phyloP scores from a whole-genome alignment of 1,284 basidiomycete genomes.

The Ustilago cynodontis region DNA sequence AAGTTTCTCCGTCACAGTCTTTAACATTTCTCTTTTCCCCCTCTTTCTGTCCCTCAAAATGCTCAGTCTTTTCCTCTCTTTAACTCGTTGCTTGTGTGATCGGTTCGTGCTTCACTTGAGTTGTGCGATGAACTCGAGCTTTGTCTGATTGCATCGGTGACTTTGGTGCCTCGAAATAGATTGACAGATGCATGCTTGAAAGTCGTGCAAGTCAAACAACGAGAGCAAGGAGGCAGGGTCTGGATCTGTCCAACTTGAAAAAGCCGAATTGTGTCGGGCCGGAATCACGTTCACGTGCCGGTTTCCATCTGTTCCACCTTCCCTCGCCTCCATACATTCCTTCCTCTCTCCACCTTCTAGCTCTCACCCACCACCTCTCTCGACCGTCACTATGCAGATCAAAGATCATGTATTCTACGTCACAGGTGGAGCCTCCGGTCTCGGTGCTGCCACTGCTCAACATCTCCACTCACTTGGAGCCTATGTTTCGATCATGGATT shows the following conservation, averaged over 20 bases:
- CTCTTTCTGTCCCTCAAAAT: constrained; percentile 14
- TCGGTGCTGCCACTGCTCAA: constrained; percentile 63
- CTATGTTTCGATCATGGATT: constrained; percentile 62
- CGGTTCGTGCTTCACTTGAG: not conserved
- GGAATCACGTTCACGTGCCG: not conserved
- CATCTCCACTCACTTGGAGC: constrained; percentile 58
- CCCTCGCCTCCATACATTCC: not conserved
- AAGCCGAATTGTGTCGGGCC: not conserved
- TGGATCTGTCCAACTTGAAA: not conserved
- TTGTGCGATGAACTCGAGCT: not conserved
- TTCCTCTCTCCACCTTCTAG: not conserved
- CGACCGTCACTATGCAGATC: constrained; percentile 55
- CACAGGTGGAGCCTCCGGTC: constrained; percentile 65
- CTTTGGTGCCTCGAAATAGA: not conserved
- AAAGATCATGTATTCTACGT: constrained; percentile 57
- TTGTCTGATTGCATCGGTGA: no score
- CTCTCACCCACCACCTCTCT: not conserved
- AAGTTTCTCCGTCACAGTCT: not conserved
- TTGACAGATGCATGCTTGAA: not conserved
- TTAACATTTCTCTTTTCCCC: not conserved
- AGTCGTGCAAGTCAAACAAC: not conserved
- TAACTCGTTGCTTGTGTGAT: not conserved
- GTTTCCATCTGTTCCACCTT: not conserved
- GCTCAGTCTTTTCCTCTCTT: constrained; percentile 17
- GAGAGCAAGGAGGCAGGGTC: not conserved